Percentiles rank a stretch among this genome's conserved stretches.
Evolutionary conservation across 371 early-diverging fungal genomes (phyloP).

Genomic region (Conidiobolus incongruus): DNA sequence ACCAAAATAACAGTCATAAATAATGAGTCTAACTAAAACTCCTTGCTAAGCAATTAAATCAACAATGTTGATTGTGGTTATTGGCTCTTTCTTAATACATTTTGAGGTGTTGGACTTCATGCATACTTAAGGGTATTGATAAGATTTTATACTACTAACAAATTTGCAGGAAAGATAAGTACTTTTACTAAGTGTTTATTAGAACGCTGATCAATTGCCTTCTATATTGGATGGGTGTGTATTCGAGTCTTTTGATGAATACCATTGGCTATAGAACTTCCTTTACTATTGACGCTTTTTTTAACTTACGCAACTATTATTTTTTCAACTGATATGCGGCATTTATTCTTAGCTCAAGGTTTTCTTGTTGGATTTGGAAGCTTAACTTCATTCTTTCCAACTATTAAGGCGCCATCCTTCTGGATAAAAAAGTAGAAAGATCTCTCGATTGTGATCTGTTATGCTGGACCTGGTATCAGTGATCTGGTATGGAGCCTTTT

Average conservation of each 20-base stretch:
- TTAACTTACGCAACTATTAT: constrained; percentile 12
- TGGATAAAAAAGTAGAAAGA: constrained; percentile 27
- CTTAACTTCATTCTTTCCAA: constrained; percentile 11
- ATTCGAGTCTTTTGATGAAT: background rate
- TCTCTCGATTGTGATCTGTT: constrained; percentile 33
- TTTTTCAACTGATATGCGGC: constrained; percentile 23
- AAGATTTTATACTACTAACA: background rate
- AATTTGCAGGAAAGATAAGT: background rate
- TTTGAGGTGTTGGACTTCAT: background rate
- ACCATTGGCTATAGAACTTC: background rate
- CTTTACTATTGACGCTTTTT: background rate
- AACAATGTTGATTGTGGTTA: background rate
- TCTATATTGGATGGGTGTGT: background rate
- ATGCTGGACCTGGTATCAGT: constrained; percentile 47
- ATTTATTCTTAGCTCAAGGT: constrained; percentile 42
- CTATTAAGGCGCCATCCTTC: constrained; percentile 17
- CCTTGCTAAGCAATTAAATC: too few relatives aligned
- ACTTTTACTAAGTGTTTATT: background rate
- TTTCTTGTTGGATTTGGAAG: constrained; percentile 36
- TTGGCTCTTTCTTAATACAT: background rate
- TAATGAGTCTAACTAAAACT: too few relatives aligned
- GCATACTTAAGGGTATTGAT: background rate
- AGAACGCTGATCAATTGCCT: background rate
- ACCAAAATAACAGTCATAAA: too few relatives aligned
- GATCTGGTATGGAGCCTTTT: constrained; percentile 37